Conservation (phyloP, 345 rosid species). For the Streptanthus diversifolius region DNA sequence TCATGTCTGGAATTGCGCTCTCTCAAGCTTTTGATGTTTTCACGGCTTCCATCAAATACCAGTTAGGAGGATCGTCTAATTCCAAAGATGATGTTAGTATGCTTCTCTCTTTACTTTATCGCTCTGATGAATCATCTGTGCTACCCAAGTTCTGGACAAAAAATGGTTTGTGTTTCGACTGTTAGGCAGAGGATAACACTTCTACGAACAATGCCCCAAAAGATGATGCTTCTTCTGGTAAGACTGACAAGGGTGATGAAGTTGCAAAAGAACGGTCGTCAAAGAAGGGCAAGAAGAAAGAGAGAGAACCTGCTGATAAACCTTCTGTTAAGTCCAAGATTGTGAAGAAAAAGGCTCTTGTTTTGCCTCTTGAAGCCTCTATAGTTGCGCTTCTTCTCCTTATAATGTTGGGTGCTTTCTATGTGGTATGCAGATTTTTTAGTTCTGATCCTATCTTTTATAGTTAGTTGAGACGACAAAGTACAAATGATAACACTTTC, state of each 20-base stretch:
- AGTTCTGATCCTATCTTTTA: neutral
- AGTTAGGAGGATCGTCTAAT: conserved; percentile 49
- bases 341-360: conserved; percentile 74
- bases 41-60: conserved; percentile 89
- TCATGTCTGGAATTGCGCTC: conserved; percentile 96
- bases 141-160: conserved; percentile 23
- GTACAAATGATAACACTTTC: neutral
- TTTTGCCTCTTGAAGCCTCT: conserved; percentile 80
- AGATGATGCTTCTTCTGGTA: conserved; percentile 39
- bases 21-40: conserved; percentile 94
- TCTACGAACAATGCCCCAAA: conserved; percentile 36
- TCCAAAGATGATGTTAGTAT: conserved; percentile 56
- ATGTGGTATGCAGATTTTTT: conserved; percentile 65
- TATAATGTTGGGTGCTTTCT: conserved; percentile 88
- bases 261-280: conserved; percentile 51
- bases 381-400: conserved; percentile 75
- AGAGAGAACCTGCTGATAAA: conserved; percentile 55
- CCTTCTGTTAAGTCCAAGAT: conserved; percentile 46
- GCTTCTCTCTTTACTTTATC: conserved; percentile 17
- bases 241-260: conserved; percentile 51
- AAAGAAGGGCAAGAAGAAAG: conserved; percentile 68
- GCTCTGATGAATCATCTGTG: conserved; percentile 9
- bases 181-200: conserved; percentile 61
- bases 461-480: conserved; percentile 6
- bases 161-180: conserved; percentile 32